These are phyloP conservation scores for Ophiostoma himal-ulmi DNA, from an alignment of 2,329 filamentous ascomycete genomes.

Conservation along the genomic window DNA sequence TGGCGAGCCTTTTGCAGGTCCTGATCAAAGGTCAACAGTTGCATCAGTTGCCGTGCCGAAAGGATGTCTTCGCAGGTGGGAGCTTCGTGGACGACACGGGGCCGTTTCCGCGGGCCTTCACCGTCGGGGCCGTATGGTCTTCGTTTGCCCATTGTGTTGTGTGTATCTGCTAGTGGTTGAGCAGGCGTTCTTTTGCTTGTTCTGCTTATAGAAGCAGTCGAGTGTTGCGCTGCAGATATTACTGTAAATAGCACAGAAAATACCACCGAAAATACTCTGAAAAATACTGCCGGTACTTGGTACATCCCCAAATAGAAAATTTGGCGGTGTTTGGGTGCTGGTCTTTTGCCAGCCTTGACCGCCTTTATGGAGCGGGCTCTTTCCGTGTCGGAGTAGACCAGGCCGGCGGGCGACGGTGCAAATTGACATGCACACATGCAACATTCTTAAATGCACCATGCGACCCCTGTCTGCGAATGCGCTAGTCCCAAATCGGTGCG, in stretches of 20 bases:
- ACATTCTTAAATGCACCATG: background rate
- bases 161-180: background rate
- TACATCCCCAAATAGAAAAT: constrained; percentile 11
- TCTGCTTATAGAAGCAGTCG: background rate
- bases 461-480: background rate
- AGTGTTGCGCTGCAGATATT: background rate
- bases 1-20: constrained; percentile 62
- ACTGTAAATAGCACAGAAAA: background rate
- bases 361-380: constrained; percentile 1
- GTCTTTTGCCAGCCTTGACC: constrained; percentile 17
- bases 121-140: constrained; percentile 37
- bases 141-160: constrained; percentile 42
- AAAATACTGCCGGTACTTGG: constrained; percentile 16
- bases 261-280: background rate
- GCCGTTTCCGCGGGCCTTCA: constrained; percentile 45
- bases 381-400: background rate
- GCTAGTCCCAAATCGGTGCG: background rate
- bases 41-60: constrained; percentile 60
- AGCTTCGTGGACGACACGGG: constrained; percentile 51
- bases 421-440: background rate
- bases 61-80: constrained; percentile 57
- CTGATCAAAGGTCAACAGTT: constrained; percentile 65
- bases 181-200: background rate
- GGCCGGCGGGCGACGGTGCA: background rate
- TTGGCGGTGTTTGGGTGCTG: constrained; percentile 17